Percentiles rank a stretch among this genome's conserved stretches.
These are phyloP conservation scores for Linnemannia schmuckeri DNA, from an alignment of 192 early-diverging fungal species.

Conservation along the genomic window DNA sequence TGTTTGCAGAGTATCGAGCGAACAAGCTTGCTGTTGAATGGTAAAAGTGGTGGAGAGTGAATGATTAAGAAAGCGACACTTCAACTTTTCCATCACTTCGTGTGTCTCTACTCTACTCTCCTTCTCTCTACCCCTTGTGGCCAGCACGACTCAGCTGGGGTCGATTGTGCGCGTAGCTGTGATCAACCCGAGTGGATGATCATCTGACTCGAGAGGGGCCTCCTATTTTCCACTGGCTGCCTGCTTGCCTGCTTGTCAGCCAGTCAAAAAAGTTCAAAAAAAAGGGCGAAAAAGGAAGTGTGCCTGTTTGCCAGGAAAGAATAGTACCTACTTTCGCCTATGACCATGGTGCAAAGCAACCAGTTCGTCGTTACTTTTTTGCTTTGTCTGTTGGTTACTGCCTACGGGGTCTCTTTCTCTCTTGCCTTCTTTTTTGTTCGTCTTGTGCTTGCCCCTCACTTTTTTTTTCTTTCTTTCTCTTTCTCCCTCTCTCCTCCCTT, in stretches of 20 bases:
- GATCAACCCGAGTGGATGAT: background rate
- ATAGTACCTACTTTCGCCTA: background rate
- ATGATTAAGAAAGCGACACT: too few species aligned
- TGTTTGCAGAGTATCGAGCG: too few species aligned
- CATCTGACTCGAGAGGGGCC: background rate
- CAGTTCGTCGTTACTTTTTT: background rate
- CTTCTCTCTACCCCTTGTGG: background rate
- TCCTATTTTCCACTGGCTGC: slow-evolving; percentile 9
- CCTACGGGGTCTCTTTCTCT: background rate
- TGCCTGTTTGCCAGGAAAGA: background rate
- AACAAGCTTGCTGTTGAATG: too few species aligned
- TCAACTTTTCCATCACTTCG: too few species aligned
- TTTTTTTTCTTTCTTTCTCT: background rate
- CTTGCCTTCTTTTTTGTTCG: background rate
- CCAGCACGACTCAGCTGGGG: background rate
- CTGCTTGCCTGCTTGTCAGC: background rate
- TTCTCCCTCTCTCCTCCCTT: background rate
- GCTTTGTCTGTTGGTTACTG: background rate
- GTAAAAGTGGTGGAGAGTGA: too few species aligned
- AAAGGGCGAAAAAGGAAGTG: background rate
- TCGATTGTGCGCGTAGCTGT: background rate
- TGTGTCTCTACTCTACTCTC: background rate
- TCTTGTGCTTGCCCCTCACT: background rate
- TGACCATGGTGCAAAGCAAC: background rate
- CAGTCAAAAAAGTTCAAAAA: background rate